phyloP scores from a whole-genome alignment of 192 early-diverging fungal genomes.

The Rhizophagus sp. region DNA sequence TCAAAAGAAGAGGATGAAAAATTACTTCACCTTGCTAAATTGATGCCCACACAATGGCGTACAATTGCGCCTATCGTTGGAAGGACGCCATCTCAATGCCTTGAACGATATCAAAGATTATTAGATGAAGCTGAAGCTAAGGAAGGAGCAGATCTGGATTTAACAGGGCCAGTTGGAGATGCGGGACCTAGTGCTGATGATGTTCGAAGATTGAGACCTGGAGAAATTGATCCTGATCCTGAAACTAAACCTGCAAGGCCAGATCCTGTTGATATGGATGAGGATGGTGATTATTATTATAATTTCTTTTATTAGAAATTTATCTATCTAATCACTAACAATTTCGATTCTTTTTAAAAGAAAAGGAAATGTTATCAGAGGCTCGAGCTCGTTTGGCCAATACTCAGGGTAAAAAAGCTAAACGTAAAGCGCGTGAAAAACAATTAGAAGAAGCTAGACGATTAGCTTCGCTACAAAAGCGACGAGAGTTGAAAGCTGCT shows the following conservation, averaged over 20 bases:
- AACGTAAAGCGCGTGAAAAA: slow-evolving; percentile 97
- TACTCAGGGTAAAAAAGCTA: slow-evolving; percentile 99
- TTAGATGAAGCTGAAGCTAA: slow-evolving; percentile 94
- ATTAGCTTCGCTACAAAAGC: slow-evolving; percentile 87
- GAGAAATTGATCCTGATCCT: slow-evolving; percentile 97
- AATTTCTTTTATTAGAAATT: neutral
- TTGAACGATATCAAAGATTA: slow-evolving; percentile 93
- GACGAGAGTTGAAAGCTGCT: slow-evolving; percentile 94
- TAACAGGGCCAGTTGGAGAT: slow-evolving; percentile 70
- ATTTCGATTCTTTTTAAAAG: slow-evolving; percentile 37
- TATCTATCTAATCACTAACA: neutral
- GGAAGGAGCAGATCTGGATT: slow-evolving; percentile 64
- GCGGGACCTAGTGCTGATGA: slow-evolving; percentile 81
- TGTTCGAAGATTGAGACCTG: slow-evolving; percentile 83
- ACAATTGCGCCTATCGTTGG: slow-evolving; percentile 99
- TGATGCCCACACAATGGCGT: slow-evolving; percentile 99
- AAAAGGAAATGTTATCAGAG: slow-evolving; percentile 99
- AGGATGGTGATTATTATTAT: slow-evolving; percentile 60
- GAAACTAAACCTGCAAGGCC: slow-evolving; percentile 96
- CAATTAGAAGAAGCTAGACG: slow-evolving; percentile 95
- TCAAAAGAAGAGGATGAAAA: slow-evolving; percentile 98
- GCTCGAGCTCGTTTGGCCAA: slow-evolving; percentile 98
- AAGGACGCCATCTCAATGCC: slow-evolving; percentile 92
- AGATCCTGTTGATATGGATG: slow-evolving; percentile 99
- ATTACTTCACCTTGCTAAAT: slow-evolving; percentile 92